phyloP scores from a whole-genome alignment of 2,329 filamentous ascomycete genomes.

The Cryphonectria carpinicola region DNA sequence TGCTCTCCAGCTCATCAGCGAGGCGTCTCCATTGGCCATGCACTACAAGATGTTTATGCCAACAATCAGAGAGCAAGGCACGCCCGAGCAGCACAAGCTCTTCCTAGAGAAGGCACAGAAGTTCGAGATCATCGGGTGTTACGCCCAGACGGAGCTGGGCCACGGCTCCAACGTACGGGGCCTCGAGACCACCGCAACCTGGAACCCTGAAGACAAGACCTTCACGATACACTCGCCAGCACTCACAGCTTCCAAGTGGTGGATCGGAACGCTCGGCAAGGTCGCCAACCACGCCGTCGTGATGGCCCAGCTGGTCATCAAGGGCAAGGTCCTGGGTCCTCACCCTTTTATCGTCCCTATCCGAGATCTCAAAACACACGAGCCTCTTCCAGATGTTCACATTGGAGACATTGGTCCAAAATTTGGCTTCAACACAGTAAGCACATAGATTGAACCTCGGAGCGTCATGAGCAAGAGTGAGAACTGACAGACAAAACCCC shows the following conservation, averaged over 20 bases:
- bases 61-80: slow-evolving; percentile 72
- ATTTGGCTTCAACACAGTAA: slow-evolving; percentile 70
- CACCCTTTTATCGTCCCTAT: slow-evolving; percentile 81
- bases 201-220: slow-evolving; percentile 73
- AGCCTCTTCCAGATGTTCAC: slow-evolving; percentile 70
- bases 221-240: slow-evolving; percentile 75
- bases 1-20: slow-evolving; percentile 71
- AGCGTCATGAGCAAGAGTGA: not conserved
- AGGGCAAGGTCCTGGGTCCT: slow-evolving; percentile 71
- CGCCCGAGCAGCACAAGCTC: slow-evolving; percentile 71
- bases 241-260: slow-evolving; percentile 80
- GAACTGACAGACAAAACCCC: not conserved
- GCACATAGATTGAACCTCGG: not conserved
- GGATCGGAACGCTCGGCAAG: slow-evolving; percentile 78
- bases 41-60: slow-evolving; percentile 60
- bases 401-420: slow-evolving; percentile 83
- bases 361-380: slow-evolving; percentile 69
- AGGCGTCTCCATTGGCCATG: slow-evolving; percentile 74
- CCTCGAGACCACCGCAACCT: slow-evolving; percentile 73
- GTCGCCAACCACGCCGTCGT: slow-evolving; percentile 79
- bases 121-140: slow-evolving; percentile 77
- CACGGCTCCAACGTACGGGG: slow-evolving; percentile 79
- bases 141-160: slow-evolving; percentile 79
- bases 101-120: slow-evolving; percentile 71
- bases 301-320: slow-evolving; percentile 75